Evolutionary conservation across 1,284 basidiomycete species (phyloP).

Genomic region (Amylostereum areolatum): DNA sequence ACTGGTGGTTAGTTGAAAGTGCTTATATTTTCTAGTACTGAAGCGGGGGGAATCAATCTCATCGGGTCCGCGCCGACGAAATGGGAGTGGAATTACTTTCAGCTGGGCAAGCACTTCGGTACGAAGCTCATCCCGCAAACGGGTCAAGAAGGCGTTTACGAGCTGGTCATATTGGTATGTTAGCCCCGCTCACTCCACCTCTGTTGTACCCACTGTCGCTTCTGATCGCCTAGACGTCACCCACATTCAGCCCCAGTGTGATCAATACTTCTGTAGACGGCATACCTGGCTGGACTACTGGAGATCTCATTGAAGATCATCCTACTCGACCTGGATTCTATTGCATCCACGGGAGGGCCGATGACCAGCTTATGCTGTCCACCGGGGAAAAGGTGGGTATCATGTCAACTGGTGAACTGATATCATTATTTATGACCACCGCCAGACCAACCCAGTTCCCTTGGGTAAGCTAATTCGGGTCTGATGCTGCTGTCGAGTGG

Average conservation of each 20-base stretch:
- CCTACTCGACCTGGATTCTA: slow-evolving; percentile 33
- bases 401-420: too few relatives aligned
- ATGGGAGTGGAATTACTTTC: slow-evolving; percentile 23
- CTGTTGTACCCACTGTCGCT: neutral
- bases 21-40: slow-evolving; percentile 13
- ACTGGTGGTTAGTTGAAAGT: neutral
- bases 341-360: slow-evolving; percentile 37
- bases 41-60: slow-evolving; percentile 13
- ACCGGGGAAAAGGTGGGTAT: slow-evolving; percentile 20
- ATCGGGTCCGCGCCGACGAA: slow-evolving; percentile 3
- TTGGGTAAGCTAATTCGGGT: slow-evolving; percentile 23
- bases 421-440: neutral
- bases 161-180: slow-evolving; percentile 18
- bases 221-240: neutral
- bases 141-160: slow-evolving; percentile 12
- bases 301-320: slow-evolving; percentile 39
- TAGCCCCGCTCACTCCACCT: neutral
- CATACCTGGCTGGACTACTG: slow-evolving; percentile 23
- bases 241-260: slow-evolving; percentile 14
- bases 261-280: slow-evolving; percentile 23
- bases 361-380: slow-evolving; percentile 37
- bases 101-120: slow-evolving; percentile 11
- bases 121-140: slow-evolving; percentile 15
- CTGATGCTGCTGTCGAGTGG: too few relatives aligned
- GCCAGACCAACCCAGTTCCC: slow-evolving; percentile 36